phyloP scores from a whole-genome alignment of 2,329 filamentous ascomycete species.

The Botrytis fragariae region DNA sequence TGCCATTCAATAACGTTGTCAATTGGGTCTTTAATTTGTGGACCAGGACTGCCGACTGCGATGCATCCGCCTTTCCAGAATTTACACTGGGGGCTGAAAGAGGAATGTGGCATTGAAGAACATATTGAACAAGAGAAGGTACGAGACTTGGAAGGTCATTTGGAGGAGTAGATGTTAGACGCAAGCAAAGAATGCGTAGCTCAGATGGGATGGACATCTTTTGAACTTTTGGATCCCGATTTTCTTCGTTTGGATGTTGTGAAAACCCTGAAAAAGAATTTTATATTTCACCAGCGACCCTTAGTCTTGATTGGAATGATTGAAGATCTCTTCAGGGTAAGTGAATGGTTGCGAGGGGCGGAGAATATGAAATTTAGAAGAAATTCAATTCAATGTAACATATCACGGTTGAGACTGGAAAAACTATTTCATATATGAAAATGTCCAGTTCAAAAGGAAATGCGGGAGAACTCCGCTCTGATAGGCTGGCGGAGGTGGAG shows the following conservation, averaged over 20 bases:
- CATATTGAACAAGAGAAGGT: constrained; percentile 63
- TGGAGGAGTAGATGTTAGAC: constrained; percentile 68
- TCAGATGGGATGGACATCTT: constrained; percentile 49
- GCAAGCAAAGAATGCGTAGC: constrained; percentile 63
- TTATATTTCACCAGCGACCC: background rate
- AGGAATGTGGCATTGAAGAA: constrained; percentile 55
- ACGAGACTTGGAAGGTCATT: constrained; percentile 71
- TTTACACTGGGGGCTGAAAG: constrained; percentile 63
- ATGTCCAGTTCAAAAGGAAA: background rate
- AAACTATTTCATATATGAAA: background rate
- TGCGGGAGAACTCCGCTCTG: background rate
- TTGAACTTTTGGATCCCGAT: background rate
- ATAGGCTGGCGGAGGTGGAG: background rate
- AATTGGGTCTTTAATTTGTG: constrained; percentile 81
- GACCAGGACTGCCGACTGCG: constrained; percentile 67
- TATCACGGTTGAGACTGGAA: background rate
- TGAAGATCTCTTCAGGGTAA: background rate
- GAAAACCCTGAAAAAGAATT: background rate
- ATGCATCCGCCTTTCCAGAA: constrained; percentile 56
- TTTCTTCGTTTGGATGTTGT: background rate
- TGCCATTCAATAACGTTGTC: constrained; percentile 74
- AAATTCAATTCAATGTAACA: background rate
- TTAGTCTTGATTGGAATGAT: background rate
- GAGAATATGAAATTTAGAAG: background rate
- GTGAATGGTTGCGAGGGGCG: background rate